Evolutionary conservation across 177 flowering plant genomes (phyloP).

Genomic region (Vitis hybrid): DNA sequence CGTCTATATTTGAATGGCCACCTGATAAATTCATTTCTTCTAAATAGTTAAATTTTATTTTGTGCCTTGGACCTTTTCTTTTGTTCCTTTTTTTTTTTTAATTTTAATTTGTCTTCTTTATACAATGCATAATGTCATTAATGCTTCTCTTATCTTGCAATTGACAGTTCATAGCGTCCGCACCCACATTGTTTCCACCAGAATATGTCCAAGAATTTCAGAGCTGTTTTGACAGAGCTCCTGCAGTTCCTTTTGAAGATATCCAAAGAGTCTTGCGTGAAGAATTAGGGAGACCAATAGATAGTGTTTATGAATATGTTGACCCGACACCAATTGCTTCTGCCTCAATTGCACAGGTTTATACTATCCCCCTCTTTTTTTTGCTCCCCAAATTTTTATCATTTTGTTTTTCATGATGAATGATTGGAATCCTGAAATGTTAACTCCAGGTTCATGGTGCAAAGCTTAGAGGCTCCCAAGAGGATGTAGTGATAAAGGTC

Average conservation of each 20-base stretch:
- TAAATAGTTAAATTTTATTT: background rate
- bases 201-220: constrained; percentile 93
- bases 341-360: constrained; percentile 96
- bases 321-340: constrained; percentile 94
- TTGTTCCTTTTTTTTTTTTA: background rate
- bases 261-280: constrained; percentile 65
- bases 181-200: constrained; percentile 88
- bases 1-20: no score
- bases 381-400: no score
- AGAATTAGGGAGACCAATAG: constrained; percentile 80
- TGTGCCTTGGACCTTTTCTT: background rate
- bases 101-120: background rate
- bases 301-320: constrained; percentile 79
- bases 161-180: constrained; percentile 87
- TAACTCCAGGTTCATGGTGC: constrained; percentile 86
- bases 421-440: constrained; percentile 8
- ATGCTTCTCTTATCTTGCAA: constrained; percentile 4
- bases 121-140: background rate
- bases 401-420: background rate
- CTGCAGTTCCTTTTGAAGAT: constrained; percentile 77
- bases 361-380: background rate
- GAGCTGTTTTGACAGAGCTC: constrained; percentile 90
- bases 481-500: constrained; percentile 93
- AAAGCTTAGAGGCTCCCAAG: constrained; percentile 71
- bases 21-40: background rate